Conservation (phyloP, 1,284 basidiomycete species). For the Fomitopsis betulina region DNA sequence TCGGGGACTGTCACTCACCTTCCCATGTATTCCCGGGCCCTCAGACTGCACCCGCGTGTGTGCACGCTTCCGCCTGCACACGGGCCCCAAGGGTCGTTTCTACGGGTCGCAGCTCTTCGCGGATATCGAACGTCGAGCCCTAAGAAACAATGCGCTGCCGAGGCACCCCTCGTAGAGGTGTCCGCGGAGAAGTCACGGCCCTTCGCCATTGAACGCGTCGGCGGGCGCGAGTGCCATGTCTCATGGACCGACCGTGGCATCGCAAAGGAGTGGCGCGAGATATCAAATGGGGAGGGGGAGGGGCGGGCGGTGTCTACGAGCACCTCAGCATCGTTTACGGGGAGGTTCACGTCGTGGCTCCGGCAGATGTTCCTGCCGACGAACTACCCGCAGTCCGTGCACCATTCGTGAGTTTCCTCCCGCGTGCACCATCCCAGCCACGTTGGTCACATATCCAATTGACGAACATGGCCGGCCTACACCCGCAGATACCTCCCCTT, state of each 20-base stretch:
- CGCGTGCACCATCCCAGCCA: not conserved
- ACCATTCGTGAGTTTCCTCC: conserved; percentile 24
- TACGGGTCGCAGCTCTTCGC: not conserved
- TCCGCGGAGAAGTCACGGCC: conserved; percentile 9
- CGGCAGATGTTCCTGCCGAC: conserved; percentile 30
- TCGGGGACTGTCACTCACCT: not conserved
- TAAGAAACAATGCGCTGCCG: not conserved
- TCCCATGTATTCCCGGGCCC: not conserved
- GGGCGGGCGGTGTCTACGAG: conserved; percentile 8
- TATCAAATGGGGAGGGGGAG: conserved; percentile 3
- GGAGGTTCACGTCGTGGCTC: conserved; percentile 24
- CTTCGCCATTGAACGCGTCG: conserved; percentile 26
- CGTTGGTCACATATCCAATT: not conserved
- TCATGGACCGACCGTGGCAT: conserved; percentile 22
- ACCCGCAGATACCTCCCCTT: conserved; percentile 23
- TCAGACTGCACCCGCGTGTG: not conserved
- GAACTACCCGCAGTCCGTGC: conserved; percentile 29
- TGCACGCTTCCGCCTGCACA: not conserved
- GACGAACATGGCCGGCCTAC: not conserved
- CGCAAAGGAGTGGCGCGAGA: conserved; percentile 25
- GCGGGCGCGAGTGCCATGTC: conserved; percentile 26
- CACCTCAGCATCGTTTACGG: conserved; percentile 13
- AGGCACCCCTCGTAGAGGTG: not conserved
- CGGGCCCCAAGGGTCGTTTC: not conserved
- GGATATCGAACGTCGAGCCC: not conserved